Conservation (phyloP, 2,329 filamentous ascomycete species). For the Drechmeria coniospora region DNA sequence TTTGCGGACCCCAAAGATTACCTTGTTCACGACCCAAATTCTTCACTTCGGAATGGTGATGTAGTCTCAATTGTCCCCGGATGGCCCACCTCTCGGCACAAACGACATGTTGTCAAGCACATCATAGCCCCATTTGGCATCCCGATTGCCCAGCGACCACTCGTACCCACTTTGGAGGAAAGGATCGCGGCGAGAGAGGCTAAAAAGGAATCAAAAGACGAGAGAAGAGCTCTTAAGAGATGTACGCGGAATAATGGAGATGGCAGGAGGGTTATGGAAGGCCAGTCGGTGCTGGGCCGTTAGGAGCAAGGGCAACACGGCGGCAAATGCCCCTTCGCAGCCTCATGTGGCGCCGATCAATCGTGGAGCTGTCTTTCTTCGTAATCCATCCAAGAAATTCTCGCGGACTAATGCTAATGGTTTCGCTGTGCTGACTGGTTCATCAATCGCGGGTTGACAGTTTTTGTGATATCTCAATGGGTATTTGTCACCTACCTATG, state of each 20-base stretch:
- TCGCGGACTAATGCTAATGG: too few relatives aligned
- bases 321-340: too few relatives aligned
- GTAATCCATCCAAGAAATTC: too few relatives aligned
- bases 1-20: conserved; percentile 49
- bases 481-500: too few relatives aligned
- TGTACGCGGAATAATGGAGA: conserved; percentile 6
- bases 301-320: too few relatives aligned
- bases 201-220: conserved; percentile 41
- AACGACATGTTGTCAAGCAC: conserved; percentile 58
- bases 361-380: too few relatives aligned
- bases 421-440: too few relatives aligned
- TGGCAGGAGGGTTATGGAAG: neutral
- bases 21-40: conserved; percentile 65
- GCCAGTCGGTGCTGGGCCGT: too few relatives aligned
- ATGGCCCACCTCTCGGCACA: conserved; percentile 48
- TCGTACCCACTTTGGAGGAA: conserved; percentile 50
- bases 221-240: conserved; percentile 27
- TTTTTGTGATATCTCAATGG: too few relatives aligned
- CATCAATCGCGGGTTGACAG: too few relatives aligned
- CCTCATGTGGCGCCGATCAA: too few relatives aligned
- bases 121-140: conserved; percentile 57
- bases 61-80: conserved; percentile 56
- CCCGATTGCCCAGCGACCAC: conserved; percentile 46
- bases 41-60: conserved; percentile 59
- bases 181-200: conserved; percentile 36